phyloP scores from a whole-genome alignment of 2,329 filamentous ascomycete genomes.

The Pseudocercospora vitis region DNA sequence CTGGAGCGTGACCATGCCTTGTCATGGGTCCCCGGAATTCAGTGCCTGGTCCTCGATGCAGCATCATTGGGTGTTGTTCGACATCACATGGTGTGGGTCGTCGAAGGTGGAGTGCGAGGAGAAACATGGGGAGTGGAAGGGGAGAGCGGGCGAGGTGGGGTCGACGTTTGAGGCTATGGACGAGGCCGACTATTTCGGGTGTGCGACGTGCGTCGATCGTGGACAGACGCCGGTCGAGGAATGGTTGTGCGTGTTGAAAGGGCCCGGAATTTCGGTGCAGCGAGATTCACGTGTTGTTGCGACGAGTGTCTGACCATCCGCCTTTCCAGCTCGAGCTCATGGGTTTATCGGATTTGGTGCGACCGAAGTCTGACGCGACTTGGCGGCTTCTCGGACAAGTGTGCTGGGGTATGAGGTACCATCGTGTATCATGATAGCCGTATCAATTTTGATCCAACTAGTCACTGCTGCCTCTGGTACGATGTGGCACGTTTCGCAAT shows the following conservation, averaged over 20 bases:
- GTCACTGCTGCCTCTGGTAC: too few species aligned
- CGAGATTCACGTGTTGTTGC: neutral
- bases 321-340: too few species aligned
- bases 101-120: neutral
- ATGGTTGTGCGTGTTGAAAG: neutral
- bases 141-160: neutral
- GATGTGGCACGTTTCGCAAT: too few species aligned
- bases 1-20: neutral
- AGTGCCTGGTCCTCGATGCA: neutral
- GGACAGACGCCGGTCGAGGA: neutral
- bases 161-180: neutral
- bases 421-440: too few species aligned
- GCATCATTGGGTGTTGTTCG: neutral
- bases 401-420: too few species aligned
- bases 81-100: neutral
- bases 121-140: neutral
- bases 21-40: slow-evolving; percentile 1
- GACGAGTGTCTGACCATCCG: neutral
- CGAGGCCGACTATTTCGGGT: neutral
- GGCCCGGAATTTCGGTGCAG: too few species aligned
- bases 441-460: too few species aligned
- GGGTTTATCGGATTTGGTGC: too few species aligned
- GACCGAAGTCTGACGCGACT: too few species aligned
- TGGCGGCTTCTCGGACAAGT: too few species aligned
- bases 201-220: neutral